These are phyloP conservation scores for Stagonosporopsis vannaccii DNA, from an alignment of 2,329 filamentous ascomycete species.

Conservation along the genomic window DNA sequence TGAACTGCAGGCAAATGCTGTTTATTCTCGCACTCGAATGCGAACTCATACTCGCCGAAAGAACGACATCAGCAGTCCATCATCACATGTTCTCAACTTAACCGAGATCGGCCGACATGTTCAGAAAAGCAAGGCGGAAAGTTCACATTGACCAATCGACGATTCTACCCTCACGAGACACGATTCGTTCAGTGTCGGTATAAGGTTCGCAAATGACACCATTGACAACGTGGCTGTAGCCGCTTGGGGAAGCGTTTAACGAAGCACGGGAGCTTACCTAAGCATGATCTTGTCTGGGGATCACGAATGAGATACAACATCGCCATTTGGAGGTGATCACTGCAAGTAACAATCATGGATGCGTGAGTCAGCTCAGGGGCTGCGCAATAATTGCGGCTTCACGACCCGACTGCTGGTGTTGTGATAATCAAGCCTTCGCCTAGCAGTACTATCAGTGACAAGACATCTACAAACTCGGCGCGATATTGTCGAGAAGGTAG, in stretches of 20 bases:
- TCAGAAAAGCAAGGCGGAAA: too few species aligned
- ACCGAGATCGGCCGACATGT: neutral
- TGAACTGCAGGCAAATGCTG: too few species aligned
- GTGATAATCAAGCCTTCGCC: too few species aligned
- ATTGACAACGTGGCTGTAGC: conserved; percentile 2
- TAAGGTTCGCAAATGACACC: neutral
- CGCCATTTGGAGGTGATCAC: neutral
- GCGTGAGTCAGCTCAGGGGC: neutral
- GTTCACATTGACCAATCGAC: neutral
- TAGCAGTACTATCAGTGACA: neutral
- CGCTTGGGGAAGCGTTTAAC: neutral
- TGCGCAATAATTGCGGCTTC: neutral
- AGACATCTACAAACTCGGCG: neutral
- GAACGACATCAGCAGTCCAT: too few species aligned
- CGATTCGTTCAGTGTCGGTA: neutral
- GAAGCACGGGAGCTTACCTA: neutral
- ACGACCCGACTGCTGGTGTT: neutral
- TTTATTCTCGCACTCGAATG: too few species aligned
- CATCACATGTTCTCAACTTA: neutral
- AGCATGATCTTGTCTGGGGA: conserved; percentile 1
- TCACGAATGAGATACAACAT: neutral
- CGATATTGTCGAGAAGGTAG: neutral
- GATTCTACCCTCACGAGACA: neutral
- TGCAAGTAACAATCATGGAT: neutral
- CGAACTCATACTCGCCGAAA: too few species aligned